Evolutionary conservation across 192 early-diverging fungal genomes (phyloP).

Genomic region (Rhizophagus clarus): DNA sequence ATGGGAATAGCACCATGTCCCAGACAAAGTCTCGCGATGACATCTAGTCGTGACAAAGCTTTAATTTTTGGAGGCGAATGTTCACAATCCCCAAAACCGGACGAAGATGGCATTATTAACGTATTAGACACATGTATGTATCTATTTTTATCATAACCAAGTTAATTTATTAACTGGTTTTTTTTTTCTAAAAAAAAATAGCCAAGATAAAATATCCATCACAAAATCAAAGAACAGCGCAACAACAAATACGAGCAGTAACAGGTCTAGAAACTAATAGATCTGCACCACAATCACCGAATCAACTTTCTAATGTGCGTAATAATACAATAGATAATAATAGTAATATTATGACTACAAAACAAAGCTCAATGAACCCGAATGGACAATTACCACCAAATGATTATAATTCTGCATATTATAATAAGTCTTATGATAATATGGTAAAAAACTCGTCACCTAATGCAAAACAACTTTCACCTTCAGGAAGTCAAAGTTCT

Average conservation of each 20-base stretch:
- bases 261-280: background rate
- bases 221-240: background rate
- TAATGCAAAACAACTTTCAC: background rate
- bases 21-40: background rate
- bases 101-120: constrained; percentile 41
- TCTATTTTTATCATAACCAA: background rate
- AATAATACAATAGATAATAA: background rate
- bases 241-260: background rate
- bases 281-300: background rate
- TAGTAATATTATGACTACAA: background rate
- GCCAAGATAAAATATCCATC: background rate
- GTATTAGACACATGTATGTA: constrained; percentile 53
- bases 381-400: background rate
- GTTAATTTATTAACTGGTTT: background rate
- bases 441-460: background rate
- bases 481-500: background rate
- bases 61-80: constrained; percentile 57
- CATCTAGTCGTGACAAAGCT: constrained; percentile 45
- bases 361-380: background rate
- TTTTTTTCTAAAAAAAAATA: background rate
- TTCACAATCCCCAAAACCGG: constrained; percentile 40
- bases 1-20: background rate
- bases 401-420: background rate
- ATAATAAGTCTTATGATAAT: background rate
- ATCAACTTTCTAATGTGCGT: background rate